Evolutionary conservation across 83 land plant species (phyloP).

Genomic region (Picea engelmannii): DNA sequence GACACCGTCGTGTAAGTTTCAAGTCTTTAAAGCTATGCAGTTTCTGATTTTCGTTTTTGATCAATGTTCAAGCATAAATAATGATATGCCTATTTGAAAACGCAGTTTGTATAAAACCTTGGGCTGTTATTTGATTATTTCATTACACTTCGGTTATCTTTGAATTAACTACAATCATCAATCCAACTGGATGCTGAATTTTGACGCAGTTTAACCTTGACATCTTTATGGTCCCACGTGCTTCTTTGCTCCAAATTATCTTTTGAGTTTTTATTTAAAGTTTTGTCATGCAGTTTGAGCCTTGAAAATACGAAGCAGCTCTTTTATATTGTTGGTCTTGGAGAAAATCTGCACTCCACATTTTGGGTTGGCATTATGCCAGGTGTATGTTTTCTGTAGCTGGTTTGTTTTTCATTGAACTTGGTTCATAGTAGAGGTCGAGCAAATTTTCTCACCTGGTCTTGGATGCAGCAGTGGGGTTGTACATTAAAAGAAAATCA

Average conservation of each 20-base stretch:
- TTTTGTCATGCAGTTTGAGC: not conserved
- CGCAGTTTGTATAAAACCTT: not conserved
- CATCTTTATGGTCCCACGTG: not conserved
- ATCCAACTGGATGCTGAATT: not conserved
- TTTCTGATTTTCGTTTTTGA: not conserved
- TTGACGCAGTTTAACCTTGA: not conserved
- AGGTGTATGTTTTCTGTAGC: not conserved
- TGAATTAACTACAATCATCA: slow-evolving; percentile 18
- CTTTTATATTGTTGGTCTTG: not conserved
- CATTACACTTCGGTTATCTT: not conserved
- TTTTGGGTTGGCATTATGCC: not conserved
- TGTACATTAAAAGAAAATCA: not conserved
- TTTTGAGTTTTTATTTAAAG: not conserved
- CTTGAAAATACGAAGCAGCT: not conserved
- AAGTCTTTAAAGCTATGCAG: not conserved
- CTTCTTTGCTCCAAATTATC: no score
- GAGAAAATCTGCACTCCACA: not conserved
- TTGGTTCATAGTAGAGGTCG: not conserved
- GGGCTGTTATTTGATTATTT: slow-evolving; percentile 17
- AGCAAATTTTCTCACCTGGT: not conserved
- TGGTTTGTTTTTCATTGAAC: not conserved
- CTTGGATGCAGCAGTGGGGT: no score
- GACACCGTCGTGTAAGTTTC: slow-evolving; percentile 27
- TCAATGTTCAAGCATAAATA: not conserved
- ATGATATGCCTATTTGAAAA: not conserved